Base-by-base conservation (phyloP, 2,329 filamentous ascomycete species). In the Plenodomus biglobosus region DNA sequence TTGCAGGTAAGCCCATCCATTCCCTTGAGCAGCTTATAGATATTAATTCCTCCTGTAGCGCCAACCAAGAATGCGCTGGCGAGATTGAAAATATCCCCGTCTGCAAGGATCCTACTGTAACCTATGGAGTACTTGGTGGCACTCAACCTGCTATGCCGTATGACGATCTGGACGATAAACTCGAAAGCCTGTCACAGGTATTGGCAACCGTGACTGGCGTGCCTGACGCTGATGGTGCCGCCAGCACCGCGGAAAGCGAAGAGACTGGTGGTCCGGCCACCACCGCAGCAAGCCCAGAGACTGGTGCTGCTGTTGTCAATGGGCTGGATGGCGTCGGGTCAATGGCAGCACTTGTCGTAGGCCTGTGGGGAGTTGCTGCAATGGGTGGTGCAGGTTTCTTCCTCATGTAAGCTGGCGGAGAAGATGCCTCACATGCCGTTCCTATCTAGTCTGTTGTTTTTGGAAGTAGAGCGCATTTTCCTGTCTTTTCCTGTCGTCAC, bases 341-440 rank as follows among this genome's bases (percentile, higher is more conserved):
- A 10, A 43, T 18, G 15, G 43, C 38, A 10, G 24, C 15, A 6
- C 16, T 42, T 4, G 38, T 54, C 21, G 38, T 19, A 16, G 43
- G 22, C 16, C 13, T 46, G 16, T 51, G 48, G 48, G 42, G 41
- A 15, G 35, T 42, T 38, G 50, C 46, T 36, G 43, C 47, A 3
- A 11, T 50, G 21, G 50, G 46, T 38, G 50, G 50, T 44, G 50
- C 47, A 15, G 46, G 50, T 8, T 44, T 45, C 21, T 40, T 55
- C n/a, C 38, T 52, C 11, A 16, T 49, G 30, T 50, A 40, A 41
- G 27, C 27, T 32, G 27, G 8, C 13, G 15, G 27, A 15, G 27
- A 32, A 32, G 27, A 10, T 10, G 22, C 27, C 3, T 15, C 3
- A 11, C 27, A 15, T 32, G 27, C 11, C 15, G 13, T 15, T 32